Conservation (phyloP, 2,329 filamentous ascomycete species). For the Claviceps capensis region DNA sequence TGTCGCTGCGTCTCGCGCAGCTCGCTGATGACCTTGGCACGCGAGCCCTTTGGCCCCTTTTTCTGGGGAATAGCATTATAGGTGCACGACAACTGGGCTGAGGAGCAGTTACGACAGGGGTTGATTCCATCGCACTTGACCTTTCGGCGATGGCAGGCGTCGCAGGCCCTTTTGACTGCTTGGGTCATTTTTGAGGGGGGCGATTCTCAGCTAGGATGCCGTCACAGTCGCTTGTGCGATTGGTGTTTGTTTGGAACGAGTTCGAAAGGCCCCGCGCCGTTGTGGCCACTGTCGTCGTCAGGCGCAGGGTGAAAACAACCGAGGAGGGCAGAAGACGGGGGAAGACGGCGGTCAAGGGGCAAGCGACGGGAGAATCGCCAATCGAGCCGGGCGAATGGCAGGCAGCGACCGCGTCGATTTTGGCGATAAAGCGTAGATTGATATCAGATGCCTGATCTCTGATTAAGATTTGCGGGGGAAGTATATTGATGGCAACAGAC, state of each 20-base stretch:
- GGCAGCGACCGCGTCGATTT: neutral
- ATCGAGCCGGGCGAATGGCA: neutral
- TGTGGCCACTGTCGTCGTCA: neutral
- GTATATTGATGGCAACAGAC: neutral
- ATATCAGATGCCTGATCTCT: slow-evolving; percentile 4
- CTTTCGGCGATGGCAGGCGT: slow-evolving; percentile 61
- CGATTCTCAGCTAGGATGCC: neutral
- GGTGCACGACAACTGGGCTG: slow-evolving; percentile 54
- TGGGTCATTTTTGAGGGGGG: slow-evolving; percentile 27
- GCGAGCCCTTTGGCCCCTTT: slow-evolving; percentile 61
- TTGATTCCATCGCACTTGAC: slow-evolving; percentile 61
- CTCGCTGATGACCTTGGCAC: slow-evolving; percentile 64
- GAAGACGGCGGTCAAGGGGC: neutral
- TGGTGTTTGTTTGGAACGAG: neutral
- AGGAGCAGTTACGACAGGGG: slow-evolving; percentile 57
- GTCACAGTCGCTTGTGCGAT: neutral
- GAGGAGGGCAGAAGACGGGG: neutral
- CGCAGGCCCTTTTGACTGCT: slow-evolving; percentile 50
- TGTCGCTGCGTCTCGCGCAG: slow-evolving; percentile 55
- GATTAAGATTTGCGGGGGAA: slow-evolving; percentile 16
- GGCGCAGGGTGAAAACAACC: neutral
- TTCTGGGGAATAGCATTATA: slow-evolving; percentile 66
- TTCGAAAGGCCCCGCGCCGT: neutral
- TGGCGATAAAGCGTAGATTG: slow-evolving; percentile 4
- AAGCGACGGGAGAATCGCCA: neutral